Evolutionary conservation across 768 basidiomycete genomes (phyloP).

Genomic region (Cyathus striatus): DNA sequence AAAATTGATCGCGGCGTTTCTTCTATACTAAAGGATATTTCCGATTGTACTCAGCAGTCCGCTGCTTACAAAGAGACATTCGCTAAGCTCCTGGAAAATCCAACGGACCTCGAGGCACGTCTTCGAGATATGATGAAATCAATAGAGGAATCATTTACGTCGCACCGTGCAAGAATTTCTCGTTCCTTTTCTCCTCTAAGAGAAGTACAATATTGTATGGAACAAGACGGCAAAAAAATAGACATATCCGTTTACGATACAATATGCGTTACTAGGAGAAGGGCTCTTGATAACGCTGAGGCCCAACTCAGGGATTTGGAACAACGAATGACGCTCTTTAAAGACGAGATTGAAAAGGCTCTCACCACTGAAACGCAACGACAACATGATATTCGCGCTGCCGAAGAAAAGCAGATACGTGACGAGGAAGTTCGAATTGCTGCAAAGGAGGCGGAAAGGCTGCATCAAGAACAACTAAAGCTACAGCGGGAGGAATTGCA

Average conservation of each 20-base stretch:
- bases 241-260: conserved; percentile 42
- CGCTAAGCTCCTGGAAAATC: too few species aligned
- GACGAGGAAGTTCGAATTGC: conserved; percentile 30
- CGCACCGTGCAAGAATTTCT: conserved; percentile 32
- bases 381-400: conserved; percentile 29
- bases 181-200: conserved; percentile 50
- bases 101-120: too few species aligned
- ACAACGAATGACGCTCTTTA: conserved; percentile 35
- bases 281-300: conserved; percentile 48
- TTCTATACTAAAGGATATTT: conserved; percentile 30
- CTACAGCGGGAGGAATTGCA: conserved; percentile 18
- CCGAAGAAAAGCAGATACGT: conserved; percentile 25
- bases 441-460: conserved; percentile 29
- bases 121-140: too few species aligned
- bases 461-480: conserved; percentile 25
- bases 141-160: too few species aligned
- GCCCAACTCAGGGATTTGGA: conserved; percentile 42
- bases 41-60: too few species aligned
- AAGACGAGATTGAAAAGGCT: conserved; percentile 33
- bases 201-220: conserved; percentile 51
- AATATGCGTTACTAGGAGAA: conserved; percentile 43
- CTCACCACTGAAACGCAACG: conserved; percentile 35
- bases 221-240: conserved; percentile 34
- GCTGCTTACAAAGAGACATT: conserved; percentile 33
- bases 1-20: conserved; percentile 41